These are phyloP conservation scores for Peronospora destructor DNA, from an alignment of 352 stramenopile genomes.

Conservation along the genomic window DNA sequence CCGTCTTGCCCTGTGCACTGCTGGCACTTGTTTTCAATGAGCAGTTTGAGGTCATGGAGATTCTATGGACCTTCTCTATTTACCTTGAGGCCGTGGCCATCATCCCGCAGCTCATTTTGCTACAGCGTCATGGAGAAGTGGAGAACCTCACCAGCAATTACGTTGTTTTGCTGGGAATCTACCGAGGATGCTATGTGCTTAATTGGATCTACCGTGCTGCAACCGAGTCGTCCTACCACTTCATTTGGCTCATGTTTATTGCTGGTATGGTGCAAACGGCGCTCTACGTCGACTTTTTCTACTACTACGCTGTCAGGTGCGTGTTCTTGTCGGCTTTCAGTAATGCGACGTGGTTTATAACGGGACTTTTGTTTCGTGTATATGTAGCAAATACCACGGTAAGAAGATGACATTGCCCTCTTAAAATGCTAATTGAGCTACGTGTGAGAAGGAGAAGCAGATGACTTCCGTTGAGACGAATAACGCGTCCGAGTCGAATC, in stretches of 20 bases:
- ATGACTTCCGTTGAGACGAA: constrained; percentile 13
- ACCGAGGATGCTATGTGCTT: constrained; percentile 97
- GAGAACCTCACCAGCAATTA: constrained; percentile 99
- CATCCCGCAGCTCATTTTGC: constrained; percentile 97
- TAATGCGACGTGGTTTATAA: background rate
- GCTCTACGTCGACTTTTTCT: constrained; percentile 99
- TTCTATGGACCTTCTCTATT: constrained; percentile 99
- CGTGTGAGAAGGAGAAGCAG: constrained; percentile 9
- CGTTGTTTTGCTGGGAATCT: constrained; percentile 97
- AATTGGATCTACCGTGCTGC: constrained; percentile 99
- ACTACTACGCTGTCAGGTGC: constrained; percentile 96
- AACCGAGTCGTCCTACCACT: constrained; percentile 93
- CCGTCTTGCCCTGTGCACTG: constrained; percentile 91
- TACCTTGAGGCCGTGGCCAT: constrained; percentile 98
- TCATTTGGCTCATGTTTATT: constrained; percentile 98
- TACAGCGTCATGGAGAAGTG: constrained; percentile 97
- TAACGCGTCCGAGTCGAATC: background rate
- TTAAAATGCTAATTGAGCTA: constrained; percentile 35
- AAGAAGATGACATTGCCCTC: constrained; percentile 87
- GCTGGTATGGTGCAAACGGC: constrained; percentile 97
- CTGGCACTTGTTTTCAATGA: constrained; percentile 95
- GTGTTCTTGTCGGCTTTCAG: background rate
- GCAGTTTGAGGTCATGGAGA: constrained; percentile 86
- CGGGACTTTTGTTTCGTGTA: constrained; percentile 8
- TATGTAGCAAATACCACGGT: constrained; percentile 79